Percentiles rank a stretch among this genome's conserved stretches.
These are phyloP conservation scores for Xylariomycetidae sp. DNA, from an alignment of 2,329 filamentous ascomycete genomes.

Conservation along the genomic window DNA sequence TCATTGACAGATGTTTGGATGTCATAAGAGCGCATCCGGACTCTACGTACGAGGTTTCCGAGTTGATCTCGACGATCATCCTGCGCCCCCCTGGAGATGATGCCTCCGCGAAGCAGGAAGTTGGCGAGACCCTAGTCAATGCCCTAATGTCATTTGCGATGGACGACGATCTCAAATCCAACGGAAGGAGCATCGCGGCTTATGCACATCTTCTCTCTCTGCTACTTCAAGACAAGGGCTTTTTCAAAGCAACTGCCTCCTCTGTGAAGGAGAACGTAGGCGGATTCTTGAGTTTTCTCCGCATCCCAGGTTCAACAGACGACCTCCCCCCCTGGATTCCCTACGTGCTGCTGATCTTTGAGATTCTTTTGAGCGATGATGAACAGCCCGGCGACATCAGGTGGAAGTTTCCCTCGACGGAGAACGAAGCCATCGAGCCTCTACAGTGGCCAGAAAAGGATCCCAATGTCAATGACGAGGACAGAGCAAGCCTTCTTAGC, in stretches of 20 bases:
- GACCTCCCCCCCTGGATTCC: constrained; percentile 90
- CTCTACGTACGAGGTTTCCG: constrained; percentile 84
- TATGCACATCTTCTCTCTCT: constrained; percentile 90
- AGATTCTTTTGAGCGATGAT: constrained; percentile 86
- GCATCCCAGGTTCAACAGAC: constrained; percentile 62
- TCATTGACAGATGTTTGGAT: constrained; percentile 88
- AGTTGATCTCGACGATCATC: constrained; percentile 75
- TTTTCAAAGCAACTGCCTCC: constrained; percentile 72
- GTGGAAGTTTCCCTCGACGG: constrained; percentile 57
- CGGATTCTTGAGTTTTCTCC: constrained; percentile 74
- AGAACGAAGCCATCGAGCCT: constrained; percentile 44
- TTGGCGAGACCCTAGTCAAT: constrained; percentile 77
- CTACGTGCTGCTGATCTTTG: constrained; percentile 82
- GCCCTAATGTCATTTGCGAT: constrained; percentile 69
- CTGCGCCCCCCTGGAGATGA: constrained; percentile 51
- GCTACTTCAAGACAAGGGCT: constrained; percentile 74
- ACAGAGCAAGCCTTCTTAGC: constrained; percentile 69
- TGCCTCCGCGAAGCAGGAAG: constrained; percentile 56
- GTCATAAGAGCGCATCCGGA: constrained; percentile 83
- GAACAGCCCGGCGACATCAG: constrained; percentile 70
- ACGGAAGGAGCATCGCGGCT: constrained; percentile 65
- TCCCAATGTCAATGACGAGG: constrained; percentile 56
- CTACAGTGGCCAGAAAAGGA: constrained; percentile 57
- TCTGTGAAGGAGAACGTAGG: constrained; percentile 73
- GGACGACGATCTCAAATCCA: constrained; percentile 59